Evolutionary conservation across 495 filamentous ascomycete species (phyloP).

Genomic region (Talaromyces liani): DNA sequence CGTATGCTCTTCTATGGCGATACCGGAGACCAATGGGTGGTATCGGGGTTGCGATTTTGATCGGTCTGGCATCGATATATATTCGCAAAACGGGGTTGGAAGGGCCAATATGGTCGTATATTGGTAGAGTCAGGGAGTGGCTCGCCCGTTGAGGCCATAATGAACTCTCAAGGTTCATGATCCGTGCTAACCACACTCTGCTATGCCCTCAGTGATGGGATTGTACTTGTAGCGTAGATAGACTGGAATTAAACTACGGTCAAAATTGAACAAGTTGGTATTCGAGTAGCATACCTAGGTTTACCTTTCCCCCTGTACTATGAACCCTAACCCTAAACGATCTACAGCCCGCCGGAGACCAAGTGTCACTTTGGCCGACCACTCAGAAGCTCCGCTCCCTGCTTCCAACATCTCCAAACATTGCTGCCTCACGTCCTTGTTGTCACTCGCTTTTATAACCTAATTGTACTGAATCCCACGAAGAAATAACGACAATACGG

Average conservation of each 20-base stretch:
- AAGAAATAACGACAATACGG: neutral
- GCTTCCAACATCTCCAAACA: slow-evolving; percentile 11
- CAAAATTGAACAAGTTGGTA: too few relatives aligned
- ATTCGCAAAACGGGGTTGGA: slow-evolving; percentile 40
- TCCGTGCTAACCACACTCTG: neutral
- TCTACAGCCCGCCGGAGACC: slow-evolving; percentile 2
- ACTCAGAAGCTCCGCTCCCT: slow-evolving; percentile 10
- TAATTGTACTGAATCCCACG: neutral
- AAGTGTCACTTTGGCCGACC: slow-evolving; percentile 6
- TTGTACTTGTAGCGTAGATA: neutral
- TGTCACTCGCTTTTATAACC: neutral
- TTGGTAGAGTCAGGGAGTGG: slow-evolving; percentile 18
- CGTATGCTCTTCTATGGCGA: slow-evolving; percentile 46
- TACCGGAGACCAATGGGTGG: slow-evolving; percentile 51
- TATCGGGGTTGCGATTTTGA: slow-evolving; percentile 54
- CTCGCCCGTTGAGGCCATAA: neutral
- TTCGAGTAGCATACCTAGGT: too few relatives aligned
- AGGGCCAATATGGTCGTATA: slow-evolving; percentile 29
- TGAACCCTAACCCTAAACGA: neutral
- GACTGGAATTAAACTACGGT: neutral
- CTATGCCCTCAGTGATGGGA: neutral
- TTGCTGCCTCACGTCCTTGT: neutral
- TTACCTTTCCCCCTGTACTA: too few relatives aligned
- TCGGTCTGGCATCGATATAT: slow-evolving; percentile 52
- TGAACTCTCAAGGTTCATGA: neutral